These are phyloP conservation scores for Pichia sporocuriosa DNA, from an alignment of 805 yeast genomes.

Conservation along the genomic window DNA sequence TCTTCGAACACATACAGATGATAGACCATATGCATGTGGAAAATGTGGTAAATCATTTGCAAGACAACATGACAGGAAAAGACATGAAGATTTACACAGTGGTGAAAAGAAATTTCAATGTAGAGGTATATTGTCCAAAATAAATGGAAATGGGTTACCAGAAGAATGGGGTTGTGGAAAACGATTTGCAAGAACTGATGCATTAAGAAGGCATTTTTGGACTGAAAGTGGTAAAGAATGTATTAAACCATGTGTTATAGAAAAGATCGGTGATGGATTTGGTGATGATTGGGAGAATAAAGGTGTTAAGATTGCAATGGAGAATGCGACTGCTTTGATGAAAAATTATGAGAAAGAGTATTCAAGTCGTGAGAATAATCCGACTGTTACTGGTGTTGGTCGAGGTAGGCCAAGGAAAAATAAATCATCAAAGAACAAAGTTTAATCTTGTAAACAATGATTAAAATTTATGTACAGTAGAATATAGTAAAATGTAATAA, in stretches of 20 bases:
- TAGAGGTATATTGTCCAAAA: slow-evolving; percentile 50
- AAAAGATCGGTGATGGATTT: slow-evolving; percentile 4
- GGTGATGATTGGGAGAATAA: slow-evolving; percentile 7
- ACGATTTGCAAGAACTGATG: slow-evolving; percentile 74
- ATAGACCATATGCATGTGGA: slow-evolving; percentile 66
- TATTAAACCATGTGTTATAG: slow-evolving; percentile 51
- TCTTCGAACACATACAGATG: slow-evolving; percentile 82
- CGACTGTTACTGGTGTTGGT: no score
- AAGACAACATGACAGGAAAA: slow-evolving; percentile 66
- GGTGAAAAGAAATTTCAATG: slow-evolving; percentile 74
- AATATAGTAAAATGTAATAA: no score
- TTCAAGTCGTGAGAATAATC: no score
- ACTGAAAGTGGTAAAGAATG: slow-evolving; percentile 75
- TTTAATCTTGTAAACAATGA: no score
- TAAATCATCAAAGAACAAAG: no score
- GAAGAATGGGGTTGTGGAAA: slow-evolving; percentile 72
- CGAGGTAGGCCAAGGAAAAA: no score
- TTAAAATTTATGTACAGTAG: no score
- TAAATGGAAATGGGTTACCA: slow-evolving; percentile 13
- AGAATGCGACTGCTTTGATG: slow-evolving; percentile 6
- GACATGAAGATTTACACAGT: slow-evolving; percentile 70
- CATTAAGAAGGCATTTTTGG: slow-evolving; percentile 69
- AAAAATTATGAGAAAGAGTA: neutral
- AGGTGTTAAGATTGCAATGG: slow-evolving; percentile 13
- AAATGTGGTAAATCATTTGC: slow-evolving; percentile 80